Conservation (phyloP, 2,329 filamentous ascomycete genomes). For the Magnaporthiopsis incrustans region DNA sequence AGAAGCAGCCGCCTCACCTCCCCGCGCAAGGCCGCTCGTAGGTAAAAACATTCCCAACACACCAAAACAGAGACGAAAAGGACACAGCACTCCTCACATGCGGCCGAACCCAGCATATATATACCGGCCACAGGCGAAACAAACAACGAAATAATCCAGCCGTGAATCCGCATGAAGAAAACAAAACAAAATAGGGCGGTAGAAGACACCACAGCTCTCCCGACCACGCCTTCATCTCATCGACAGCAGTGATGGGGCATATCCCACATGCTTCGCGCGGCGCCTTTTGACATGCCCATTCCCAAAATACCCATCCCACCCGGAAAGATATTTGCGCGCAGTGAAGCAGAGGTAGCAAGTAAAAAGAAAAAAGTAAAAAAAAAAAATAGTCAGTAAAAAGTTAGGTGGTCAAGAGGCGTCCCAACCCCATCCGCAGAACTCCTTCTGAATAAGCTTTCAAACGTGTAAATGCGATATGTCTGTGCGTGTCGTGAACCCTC, state of each 20-base stretch:
- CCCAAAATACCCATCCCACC: neutral
- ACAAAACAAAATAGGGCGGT: too few species aligned
- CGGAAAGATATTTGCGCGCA: neutral
- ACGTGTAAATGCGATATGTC: constrained; percentile 8
- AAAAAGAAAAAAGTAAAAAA: neutral
- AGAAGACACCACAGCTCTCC: neutral
- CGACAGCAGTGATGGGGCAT: neutral
- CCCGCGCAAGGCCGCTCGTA: neutral
- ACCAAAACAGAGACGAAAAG: too few species aligned
- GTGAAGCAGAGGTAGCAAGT: neutral
- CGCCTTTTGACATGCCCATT: neutral
- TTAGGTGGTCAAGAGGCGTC: constrained; percentile 1
- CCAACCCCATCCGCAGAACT: constrained; percentile 7
- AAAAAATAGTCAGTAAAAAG: neutral
- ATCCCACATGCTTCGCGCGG: neutral
- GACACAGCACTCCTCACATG: neutral
- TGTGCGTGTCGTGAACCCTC: constrained; percentile 3
- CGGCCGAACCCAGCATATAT: neutral
- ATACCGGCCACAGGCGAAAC: neutral
- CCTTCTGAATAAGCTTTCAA: constrained; percentile 5
- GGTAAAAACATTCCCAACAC: neutral
- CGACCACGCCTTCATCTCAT: neutral
- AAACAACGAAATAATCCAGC: neutral
- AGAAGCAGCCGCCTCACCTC: neutral
- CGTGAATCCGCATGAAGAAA: neutral